These are phyloP conservation scores for Myochromella boudieri DNA, from an alignment of 768 basidiomycete genomes.

Conservation along the genomic window DNA sequence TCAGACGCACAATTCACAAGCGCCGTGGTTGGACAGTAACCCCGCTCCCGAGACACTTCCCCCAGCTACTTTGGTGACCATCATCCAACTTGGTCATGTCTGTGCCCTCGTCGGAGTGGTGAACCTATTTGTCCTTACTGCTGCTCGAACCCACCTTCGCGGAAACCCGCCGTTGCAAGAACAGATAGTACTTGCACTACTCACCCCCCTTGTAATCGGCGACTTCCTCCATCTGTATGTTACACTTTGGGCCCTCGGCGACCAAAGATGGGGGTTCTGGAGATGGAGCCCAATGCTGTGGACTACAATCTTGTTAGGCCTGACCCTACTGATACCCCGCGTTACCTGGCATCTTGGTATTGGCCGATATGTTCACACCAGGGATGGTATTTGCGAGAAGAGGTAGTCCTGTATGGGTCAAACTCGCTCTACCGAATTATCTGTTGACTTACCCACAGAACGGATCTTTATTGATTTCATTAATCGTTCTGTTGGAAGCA, in stretches of 20 bases:
- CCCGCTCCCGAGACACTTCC: constrained; percentile 52
- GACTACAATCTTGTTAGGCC: constrained; percentile 61
- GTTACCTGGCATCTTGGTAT: constrained; percentile 75
- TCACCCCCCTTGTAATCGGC: constrained; percentile 68
- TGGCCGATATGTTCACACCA: constrained; percentile 66
- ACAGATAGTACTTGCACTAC: constrained; percentile 60
- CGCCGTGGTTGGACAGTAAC: constrained; percentile 60
- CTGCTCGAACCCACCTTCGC: constrained; percentile 59
- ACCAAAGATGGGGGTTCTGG: constrained; percentile 57
- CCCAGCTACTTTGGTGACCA: constrained; percentile 64
- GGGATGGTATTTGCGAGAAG: constrained; percentile 45
- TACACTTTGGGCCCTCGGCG: constrained; percentile 78
- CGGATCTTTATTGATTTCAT: background rate
- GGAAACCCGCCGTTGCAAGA: constrained; percentile 67
- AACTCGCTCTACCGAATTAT: background rate
- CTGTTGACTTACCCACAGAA: background rate
- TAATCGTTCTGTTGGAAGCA: no score
- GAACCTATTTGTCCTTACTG: constrained; percentile 65
- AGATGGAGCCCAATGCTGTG: constrained; percentile 72
- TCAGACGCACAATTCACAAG: constrained; percentile 73
- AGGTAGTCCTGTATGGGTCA: constrained; percentile 7
- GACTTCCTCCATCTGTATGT: constrained; percentile 66
- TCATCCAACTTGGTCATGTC: constrained; percentile 76
- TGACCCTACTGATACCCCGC: constrained; percentile 68
- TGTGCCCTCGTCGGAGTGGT: constrained; percentile 72